Conservation (phyloP, 176 grass and related monocot species). For the Dendrocalamus sinicus region DNA sequence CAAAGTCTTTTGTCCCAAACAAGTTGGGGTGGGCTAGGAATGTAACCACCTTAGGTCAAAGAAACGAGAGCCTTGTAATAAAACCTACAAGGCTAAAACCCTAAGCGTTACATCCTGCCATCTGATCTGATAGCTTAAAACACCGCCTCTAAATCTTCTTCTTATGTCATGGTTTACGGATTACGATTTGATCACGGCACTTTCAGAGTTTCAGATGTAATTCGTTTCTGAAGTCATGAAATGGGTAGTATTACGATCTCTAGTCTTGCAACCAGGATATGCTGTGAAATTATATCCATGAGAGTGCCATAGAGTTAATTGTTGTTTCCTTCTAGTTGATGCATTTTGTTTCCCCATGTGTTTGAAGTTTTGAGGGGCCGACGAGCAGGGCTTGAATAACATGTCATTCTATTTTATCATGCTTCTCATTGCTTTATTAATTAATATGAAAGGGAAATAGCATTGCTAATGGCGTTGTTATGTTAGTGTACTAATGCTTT, state of each 20-base stretch:
- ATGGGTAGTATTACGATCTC: neutral
- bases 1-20: too few species aligned
- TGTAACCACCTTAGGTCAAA: too few species aligned
- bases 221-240: neutral
- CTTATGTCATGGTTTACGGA: neutral
- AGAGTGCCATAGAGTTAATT: neutral
- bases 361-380: neutral
- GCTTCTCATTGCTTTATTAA: neutral
- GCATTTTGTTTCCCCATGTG: slow-evolving; percentile 4
- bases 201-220: slow-evolving; percentile 13
- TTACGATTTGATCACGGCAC: neutral
- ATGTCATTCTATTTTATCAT: neutral
- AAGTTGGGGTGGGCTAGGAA: too few species aligned
- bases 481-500: neutral
- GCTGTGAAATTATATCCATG: neutral
- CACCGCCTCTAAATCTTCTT: too few species aligned
- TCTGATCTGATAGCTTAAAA: too few species aligned
- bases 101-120: too few species aligned
- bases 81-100: too few species aligned
- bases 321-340: neutral
- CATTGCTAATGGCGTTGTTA: neutral
- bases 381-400: neutral
- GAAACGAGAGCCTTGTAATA: too few species aligned
- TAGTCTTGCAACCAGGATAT: slow-evolving; percentile 19
- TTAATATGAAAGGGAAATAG: neutral